Percentiles rank a stretch among this genome's conserved stretches.
Evolutionary conservation across 306 rosid genomes (phyloP).

Genomic region (Ziziphus jujuba): DNA sequence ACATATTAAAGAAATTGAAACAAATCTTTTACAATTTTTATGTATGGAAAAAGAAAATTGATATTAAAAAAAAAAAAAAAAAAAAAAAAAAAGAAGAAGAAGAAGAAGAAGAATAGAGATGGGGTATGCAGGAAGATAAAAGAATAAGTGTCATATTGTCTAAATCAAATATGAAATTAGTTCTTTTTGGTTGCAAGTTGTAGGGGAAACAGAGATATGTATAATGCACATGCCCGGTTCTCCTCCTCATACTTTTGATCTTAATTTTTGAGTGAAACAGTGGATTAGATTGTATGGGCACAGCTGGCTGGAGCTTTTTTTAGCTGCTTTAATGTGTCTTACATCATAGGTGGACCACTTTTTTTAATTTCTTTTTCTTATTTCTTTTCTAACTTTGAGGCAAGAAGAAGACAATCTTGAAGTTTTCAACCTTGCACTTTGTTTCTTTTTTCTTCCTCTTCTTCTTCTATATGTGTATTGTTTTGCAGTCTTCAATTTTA

Average conservation of each 20-base stretch:
- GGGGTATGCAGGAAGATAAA: background rate
- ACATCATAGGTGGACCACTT: constrained; percentile 23
- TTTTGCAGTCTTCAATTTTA: background rate
- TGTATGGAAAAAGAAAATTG: no score
- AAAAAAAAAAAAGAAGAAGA: no score
- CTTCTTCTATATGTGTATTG: background rate
- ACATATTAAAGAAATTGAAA: no score
- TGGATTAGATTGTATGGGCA: constrained; percentile 4
- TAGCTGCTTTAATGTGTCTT: background rate
- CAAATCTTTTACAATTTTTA: no score
- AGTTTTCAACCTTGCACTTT: background rate
- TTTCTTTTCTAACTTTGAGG: background rate
- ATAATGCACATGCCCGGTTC: constrained; percentile 22
- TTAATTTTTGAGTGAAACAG: background rate
- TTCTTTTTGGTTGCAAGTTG: constrained; percentile 1
- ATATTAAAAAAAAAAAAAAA: no score
- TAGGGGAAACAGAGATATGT: background rate
- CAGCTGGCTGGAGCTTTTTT: constrained; percentile 19
- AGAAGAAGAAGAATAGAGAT: background rate
- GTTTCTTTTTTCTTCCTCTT: no score
- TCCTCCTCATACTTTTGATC: background rate
- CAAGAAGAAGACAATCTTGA: background rate
- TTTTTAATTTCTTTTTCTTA: background rate
- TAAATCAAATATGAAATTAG: background rate
- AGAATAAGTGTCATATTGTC: constrained; percentile 36